Percentiles rank a stretch among this genome's conserved stretches.
phyloP scores from a whole-genome alignment of 1,284 basidiomycete species.

The Exsudoporus floridanus region DNA sequence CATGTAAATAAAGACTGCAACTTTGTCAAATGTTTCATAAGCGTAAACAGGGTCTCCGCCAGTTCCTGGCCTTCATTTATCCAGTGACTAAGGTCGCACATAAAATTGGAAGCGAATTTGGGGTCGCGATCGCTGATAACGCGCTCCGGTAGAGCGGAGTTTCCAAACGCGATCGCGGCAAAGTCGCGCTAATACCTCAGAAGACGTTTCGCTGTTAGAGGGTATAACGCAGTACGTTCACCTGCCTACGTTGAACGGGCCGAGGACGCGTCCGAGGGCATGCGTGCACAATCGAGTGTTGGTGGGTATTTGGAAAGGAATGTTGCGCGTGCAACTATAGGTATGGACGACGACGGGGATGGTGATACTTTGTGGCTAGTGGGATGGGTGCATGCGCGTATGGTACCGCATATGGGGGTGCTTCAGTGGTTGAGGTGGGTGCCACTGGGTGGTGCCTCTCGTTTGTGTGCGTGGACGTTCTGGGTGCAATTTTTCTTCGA shows the following conservation, averaged over 20 bases:
- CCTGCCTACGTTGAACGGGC: neutral
- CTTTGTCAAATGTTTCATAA: too few species aligned
- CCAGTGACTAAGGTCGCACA: too few species aligned
- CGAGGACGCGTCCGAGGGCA: conserved; percentile 19
- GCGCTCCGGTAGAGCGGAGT: too few species aligned
- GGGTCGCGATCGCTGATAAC: too few species aligned
- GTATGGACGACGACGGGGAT: neutral
- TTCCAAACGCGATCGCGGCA: too few species aligned
- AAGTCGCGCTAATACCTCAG: too few species aligned
- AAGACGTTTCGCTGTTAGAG: too few species aligned
- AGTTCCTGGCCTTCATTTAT: too few species aligned
- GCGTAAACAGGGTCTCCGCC: too few species aligned
- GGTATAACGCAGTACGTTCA: conserved; percentile 36
- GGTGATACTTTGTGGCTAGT: conserved; percentile 39
- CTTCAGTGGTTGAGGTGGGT: conserved; percentile 43
- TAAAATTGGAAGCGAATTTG: too few species aligned
- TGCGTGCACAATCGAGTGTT: conserved; percentile 40
- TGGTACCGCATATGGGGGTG: conserved; percentile 32
- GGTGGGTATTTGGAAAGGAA: conserved; percentile 27
- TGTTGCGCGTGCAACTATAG: too few species aligned
- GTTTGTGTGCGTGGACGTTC: neutral
- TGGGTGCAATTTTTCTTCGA: neutral
- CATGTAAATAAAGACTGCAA: too few species aligned
- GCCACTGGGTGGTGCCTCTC: conserved; percentile 9
- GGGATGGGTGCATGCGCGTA: conserved; percentile 42